These are phyloP conservation scores for Candida freyschussii DNA, from an alignment of 1,139 yeast species.

Conservation along the genomic window DNA sequence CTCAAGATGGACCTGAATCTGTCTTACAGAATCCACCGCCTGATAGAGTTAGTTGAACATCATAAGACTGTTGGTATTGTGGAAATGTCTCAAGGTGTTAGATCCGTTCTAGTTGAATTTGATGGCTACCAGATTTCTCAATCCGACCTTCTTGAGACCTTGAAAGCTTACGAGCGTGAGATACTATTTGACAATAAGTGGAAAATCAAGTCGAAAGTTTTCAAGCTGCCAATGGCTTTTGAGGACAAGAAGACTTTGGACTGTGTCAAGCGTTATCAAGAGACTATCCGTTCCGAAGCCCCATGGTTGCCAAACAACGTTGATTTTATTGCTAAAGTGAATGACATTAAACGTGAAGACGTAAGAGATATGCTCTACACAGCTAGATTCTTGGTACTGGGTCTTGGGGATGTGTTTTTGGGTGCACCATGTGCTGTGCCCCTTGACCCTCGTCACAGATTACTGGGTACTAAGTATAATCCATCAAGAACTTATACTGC, in stretches of 20 bases:
- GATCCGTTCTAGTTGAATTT: slow-evolving; percentile 86
- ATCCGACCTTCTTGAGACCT: slow-evolving; percentile 51
- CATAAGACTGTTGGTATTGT: slow-evolving; percentile 72
- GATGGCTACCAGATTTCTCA: slow-evolving; percentile 61
- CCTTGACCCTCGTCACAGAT: slow-evolving; percentile 90
- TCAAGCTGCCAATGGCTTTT: slow-evolving; percentile 92
- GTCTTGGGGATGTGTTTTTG: slow-evolving; percentile 93
- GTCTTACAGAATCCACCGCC: slow-evolving; percentile 77
- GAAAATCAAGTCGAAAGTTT: slow-evolving; percentile 77
- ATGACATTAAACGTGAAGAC: slow-evolving; percentile 70
- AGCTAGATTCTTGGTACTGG: slow-evolving; percentile 87
- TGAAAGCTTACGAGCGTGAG: slow-evolving; percentile 71
- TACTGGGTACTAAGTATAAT: slow-evolving; percentile 88
- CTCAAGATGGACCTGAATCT: slow-evolving; percentile 79
- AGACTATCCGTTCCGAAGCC: slow-evolving; percentile 87
- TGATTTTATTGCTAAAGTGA: slow-evolving; percentile 86
- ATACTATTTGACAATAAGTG: slow-evolving; percentile 71
- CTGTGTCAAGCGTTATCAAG: slow-evolving; percentile 86
- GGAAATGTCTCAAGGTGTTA: slow-evolving; percentile 96
- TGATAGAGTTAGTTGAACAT: slow-evolving; percentile 65
- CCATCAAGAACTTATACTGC: slow-evolving; percentile 97
- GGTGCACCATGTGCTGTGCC: slow-evolving; percentile 99
- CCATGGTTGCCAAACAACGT: slow-evolving; percentile 99
- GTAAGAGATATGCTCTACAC: slow-evolving; percentile 81
- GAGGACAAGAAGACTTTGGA: slow-evolving; percentile 86